A percentile compares a stretch with the other conserved stretches of the same genome.
Conservation (phyloP, 805 yeast species). For the Hanseniaspora occidentalis region DNA sequence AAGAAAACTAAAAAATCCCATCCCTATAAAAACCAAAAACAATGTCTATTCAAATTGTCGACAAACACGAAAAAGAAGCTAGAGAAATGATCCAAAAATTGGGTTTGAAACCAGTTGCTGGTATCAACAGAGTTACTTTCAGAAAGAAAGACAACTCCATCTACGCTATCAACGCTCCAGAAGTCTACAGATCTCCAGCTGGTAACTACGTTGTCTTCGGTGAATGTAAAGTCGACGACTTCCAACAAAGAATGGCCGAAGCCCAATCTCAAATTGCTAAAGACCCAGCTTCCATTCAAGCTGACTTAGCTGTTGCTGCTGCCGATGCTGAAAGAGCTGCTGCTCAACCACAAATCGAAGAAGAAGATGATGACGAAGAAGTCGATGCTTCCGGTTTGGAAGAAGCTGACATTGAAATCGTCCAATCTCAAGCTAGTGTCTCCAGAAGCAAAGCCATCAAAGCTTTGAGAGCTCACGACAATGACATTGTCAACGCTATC, state of each 20-base stretch:
- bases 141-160: constrained; percentile 85
- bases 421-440: constrained; percentile 83
- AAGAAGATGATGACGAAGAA: constrained; percentile 53
- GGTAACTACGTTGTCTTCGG: constrained; percentile 96
- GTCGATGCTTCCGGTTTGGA: constrained; percentile 81
- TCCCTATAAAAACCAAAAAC: neutral
- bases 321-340: constrained; percentile 28
- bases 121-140: constrained; percentile 91
- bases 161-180: constrained; percentile 86
- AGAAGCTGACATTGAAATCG: constrained; percentile 70
- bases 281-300: constrained; percentile 52
- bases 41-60: constrained; percentile 21
- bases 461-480: constrained; percentile 78
- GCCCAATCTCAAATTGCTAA: constrained; percentile 53
- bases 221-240: constrained; percentile 93
- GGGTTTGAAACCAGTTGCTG: constrained; percentile 81
- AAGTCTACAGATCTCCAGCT: constrained; percentile 83
- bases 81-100: constrained; percentile 79
- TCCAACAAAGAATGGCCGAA: constrained; percentile 76
- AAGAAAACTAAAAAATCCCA: too few relatives aligned
- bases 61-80: constrained; percentile 93
- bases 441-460: constrained; percentile 83
- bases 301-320: constrained; percentile 59
- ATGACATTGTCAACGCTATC: constrained; percentile 93
- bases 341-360: constrained; percentile 27